Base-by-base conservation (phyloP, 2,329 filamentous ascomycete species). In the Rhynchosporium secalis region DNA sequence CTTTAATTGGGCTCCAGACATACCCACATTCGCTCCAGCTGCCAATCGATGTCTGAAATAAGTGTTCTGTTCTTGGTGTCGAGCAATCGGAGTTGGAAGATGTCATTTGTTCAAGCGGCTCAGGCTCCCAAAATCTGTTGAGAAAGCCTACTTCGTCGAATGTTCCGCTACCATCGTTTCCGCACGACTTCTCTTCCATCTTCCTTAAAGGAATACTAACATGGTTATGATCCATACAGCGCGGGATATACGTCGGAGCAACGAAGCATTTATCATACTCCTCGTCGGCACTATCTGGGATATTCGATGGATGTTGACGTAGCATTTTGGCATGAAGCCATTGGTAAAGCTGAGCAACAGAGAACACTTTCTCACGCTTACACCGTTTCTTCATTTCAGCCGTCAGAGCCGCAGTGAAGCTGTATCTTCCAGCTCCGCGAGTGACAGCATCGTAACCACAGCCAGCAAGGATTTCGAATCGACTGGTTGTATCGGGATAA, bases 251-350 rank as follows among this genome's bases (percentile, higher is more conserved):
- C 3, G 46, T 15, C 20, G 54, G 54, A 5, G 54, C 40, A 1
- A 15, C n/a, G 8, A 56, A 56, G 40, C 54, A 56, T 10, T 3
- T 36, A n/a, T 56, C 6, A 8, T 29, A 46, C 13, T 56, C 40
- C 4, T 46, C 54, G 2, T 56, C 40, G 29, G 9, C 6, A 40
- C 54, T 31, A 20, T 56, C 54, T 3, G 54, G 54, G 13, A 43
- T 56, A 26, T 56, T 56, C 9, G 41, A 40, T 31, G 40, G 54
- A 46, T 56, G 40, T 12, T 56, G 54, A 13, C 40, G 54, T 12
- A 43, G 26, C 54, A 56, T 56, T 15, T 45, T 56, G 7, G 54
- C 54, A 33, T 43, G 54, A 10, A 56, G 40, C 12, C 9, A 43
- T 20, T 46, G 38, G 54, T 33, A 29, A 15, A 56, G 54, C 10